Evolutionary conservation across 2,329 filamentous ascomycete species (phyloP), one percentile per base, ranked within the genome.

Genomic region (Fusarium sublunatum): DNA sequence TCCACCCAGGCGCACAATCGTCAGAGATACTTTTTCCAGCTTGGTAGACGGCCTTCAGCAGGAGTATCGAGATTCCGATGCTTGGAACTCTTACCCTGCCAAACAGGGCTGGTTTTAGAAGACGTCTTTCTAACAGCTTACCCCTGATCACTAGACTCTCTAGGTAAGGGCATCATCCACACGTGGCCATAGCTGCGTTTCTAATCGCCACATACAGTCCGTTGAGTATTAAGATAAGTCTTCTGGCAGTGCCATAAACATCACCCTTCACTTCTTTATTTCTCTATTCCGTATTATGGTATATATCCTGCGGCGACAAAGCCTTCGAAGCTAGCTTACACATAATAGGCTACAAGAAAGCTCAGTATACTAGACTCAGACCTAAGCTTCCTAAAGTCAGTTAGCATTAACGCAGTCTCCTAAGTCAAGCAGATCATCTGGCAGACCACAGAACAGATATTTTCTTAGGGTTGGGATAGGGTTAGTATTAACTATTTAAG

Each of bases 261-360:
- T 34, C 25, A n/a, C 24, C 13, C 35, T 48, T 11, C 45, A 48
- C 29, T 48, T 48, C 24, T 13, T 48, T 22, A 24, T 13, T 12
- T 48, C 45, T 36, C 44, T 32, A 26, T 48, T 48, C 34, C 45
- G 34, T 6, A 48, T 48, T 10, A 26, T 48, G n/a, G 45, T 48
- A 48, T 15, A 34, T 48, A 31, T 31, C 25, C 3, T 48, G 19
- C 5, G 6, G 5, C 28, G 7, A n/a, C 22, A 3, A n/a, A 40
- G n/a, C 13, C 11, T 28, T 28, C 26, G 8, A 28, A 28, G 26
- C 26, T 28, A 8, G n/a, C n/a, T n/a, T n/a, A 28, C 26, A 28
- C 26, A 28, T 28, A 28, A 8, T 28, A 28, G 26, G 26, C 26
- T 5, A 28, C 26, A 8, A 28, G 22, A 35, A 50, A 26, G 19